phyloP scores from a whole-genome alignment of 768 basidiomycete species.

The Lactarius sanguifluus region DNA sequence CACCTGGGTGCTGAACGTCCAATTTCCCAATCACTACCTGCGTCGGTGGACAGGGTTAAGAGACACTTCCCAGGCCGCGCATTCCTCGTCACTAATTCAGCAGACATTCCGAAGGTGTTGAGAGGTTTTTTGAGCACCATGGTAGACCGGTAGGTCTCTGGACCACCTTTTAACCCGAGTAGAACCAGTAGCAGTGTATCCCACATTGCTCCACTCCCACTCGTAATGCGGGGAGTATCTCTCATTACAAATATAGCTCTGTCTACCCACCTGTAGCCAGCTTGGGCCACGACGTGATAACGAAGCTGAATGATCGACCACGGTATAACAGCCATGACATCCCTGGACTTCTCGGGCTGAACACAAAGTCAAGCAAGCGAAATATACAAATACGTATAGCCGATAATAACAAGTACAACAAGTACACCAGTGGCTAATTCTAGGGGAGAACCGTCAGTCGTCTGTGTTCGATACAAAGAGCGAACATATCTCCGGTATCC shows the following conservation, averaged over 20 bases:
- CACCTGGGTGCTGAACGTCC: neutral
- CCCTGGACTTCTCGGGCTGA: neutral
- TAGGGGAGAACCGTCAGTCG: neutral
- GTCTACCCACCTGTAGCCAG: too few relatives aligned
- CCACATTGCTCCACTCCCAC: neutral
- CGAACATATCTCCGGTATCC: conserved; percentile 76
- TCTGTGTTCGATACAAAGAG: neutral
- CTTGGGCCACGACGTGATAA: neutral
- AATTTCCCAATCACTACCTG: too few relatives aligned
- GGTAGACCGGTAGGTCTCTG: conserved; percentile 29
- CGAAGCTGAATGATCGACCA: neutral
- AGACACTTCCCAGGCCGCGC: conserved; percentile 58
- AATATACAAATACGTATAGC: conserved; percentile 23
- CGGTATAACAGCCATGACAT: neutral
- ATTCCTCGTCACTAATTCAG: conserved; percentile 59
- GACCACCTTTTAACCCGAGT: neutral
- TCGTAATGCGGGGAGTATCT: neutral
- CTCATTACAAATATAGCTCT: too few relatives aligned
- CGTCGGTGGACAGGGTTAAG: conserved; percentile 49
- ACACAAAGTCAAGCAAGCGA: conserved; percentile 1
- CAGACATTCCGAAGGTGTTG: conserved; percentile 63
- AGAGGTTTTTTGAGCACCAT: conserved; percentile 54
- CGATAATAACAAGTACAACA: conserved; percentile 12
- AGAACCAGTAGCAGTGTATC: neutral
- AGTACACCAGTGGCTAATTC: conserved; percentile 23